Evolutionary conservation across 257 asterid species (phyloP), one percentile per base, ranked within the genome.

Genomic region (Plantago elongata): DNA sequence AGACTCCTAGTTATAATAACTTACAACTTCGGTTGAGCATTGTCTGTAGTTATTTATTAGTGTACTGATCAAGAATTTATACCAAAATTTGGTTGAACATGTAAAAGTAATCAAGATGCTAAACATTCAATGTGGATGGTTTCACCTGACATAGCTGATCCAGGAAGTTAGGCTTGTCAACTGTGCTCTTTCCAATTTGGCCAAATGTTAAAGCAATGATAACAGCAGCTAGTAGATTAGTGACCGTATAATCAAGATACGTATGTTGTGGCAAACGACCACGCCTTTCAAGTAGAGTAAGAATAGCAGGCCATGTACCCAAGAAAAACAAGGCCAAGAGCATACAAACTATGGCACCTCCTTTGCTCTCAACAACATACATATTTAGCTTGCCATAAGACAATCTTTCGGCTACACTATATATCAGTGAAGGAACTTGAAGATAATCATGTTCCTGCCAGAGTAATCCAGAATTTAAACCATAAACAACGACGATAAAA

Each of bases 251-350:
- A 81, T 92, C 99, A 38, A 92, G 97, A 54, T 89, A 92, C 18
- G 90, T 89, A 67, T 92, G 97, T 65, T 92, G 97, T 68, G 99
- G 99, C 40, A 92, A 86, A 43, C 99, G 99, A 1, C 99, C 99
- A 0, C 95, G 81, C 71, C 99, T 78, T 62, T 92, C 99, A 0
- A 92, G 83, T 8, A 89, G 85, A 13, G 97, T 89, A 46, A 92
- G 13, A 65, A 92, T 13, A 0, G 99, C 99, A 45, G 99, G 99
- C 99, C 99, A 92, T 51, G 99, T 92, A 6, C 99, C 99, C 77
- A 92, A 74, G 83, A 92, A 84, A 3, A 78, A 62, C 55, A 92
- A 60, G 40, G 97, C 68, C 9, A 92, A 58, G 11, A 86, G 83
- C 96, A 92, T 92, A 55, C 99, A 92, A 49, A 71, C 94, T 77